Conservation (phyloP, 768 basidiomycete genomes). For the Suillus sp. region DNA sequence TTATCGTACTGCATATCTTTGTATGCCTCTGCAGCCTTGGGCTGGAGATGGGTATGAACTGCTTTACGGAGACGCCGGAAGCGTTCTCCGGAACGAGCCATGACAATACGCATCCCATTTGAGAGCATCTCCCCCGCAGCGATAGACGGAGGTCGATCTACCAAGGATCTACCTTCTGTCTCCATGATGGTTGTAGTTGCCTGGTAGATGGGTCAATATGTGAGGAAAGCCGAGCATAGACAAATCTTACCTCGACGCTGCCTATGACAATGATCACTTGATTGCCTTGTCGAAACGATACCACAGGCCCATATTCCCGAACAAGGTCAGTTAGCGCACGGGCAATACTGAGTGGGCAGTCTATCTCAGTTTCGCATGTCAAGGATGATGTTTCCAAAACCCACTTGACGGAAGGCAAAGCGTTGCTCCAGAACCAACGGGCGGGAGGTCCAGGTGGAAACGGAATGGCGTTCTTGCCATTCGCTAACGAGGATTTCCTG, state of each 20-base stretch:
- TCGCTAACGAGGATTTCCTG: neutral
- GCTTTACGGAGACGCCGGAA: conserved; percentile 59
- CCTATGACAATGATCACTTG: conserved; percentile 21
- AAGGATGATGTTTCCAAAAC: neutral
- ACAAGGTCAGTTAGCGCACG: conserved; percentile 51
- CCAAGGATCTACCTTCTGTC: conserved; percentile 49
- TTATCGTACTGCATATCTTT: conserved; percentile 43
- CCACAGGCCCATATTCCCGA: conserved; percentile 58
- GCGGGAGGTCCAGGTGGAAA: conserved; percentile 13
- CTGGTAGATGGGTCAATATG: conserved; percentile 29
- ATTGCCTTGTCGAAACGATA: conserved; percentile 51
- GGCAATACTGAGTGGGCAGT: conserved; percentile 16
- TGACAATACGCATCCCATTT: conserved; percentile 54
- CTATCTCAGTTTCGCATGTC: neutral
- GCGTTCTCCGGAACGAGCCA: conserved; percentile 50
- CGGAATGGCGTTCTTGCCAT: conserved; percentile 11
- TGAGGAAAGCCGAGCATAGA: neutral
- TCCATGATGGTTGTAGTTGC: conserved; percentile 61
- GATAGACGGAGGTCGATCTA: conserved; percentile 50
- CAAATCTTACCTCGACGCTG: neutral
- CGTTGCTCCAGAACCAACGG: conserved; percentile 16
- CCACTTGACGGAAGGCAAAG: conserved; percentile 11
- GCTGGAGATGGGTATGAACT: conserved; percentile 53
- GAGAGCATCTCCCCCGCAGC: conserved; percentile 54
- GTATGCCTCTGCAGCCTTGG: conserved; percentile 46